Evolutionary conservation across 164 flowering plant species (phyloP).

Genomic region (Aristolochia fimbriata): DNA sequence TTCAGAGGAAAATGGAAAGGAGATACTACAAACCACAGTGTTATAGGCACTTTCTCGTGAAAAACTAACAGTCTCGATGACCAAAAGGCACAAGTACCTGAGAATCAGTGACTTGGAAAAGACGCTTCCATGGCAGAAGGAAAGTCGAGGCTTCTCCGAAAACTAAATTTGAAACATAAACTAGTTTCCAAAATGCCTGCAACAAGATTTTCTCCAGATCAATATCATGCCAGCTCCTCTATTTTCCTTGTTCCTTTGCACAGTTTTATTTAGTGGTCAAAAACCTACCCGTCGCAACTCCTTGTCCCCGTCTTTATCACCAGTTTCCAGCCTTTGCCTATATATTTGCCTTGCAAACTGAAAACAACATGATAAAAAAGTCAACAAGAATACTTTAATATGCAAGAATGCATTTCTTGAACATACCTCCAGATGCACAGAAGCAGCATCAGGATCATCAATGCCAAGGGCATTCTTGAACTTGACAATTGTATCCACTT

Average conservation of each 20-base stretch:
- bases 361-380: neutral
- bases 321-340: conserved; percentile 94
- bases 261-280: conserved; percentile 5
- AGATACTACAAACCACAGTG: no score
- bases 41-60: no score
- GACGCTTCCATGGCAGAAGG: conserved; percentile 98
- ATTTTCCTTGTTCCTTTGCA: neutral
- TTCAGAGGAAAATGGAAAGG: no score
- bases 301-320: conserved; percentile 70
- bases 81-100: conserved; percentile 43
- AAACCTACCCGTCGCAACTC: conserved; percentile 85
- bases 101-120: conserved; percentile 84
- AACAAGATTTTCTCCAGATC: conserved; percentile 36
- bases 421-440: conserved; percentile 90
- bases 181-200: conserved; percentile 99
- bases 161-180: conserved; percentile 89
- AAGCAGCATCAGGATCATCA: conserved; percentile 98
- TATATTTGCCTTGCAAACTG: conserved; percentile 85
- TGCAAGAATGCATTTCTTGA: neutral
- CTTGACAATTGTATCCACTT: conserved; percentile 65
- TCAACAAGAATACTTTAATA: neutral
- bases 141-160: conserved; percentile 94
- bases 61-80: no score
- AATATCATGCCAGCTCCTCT: conserved; percentile 33
- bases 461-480: conserved; percentile 85